Conservation (phyloP, 108 stramenopile species). For the Nitzschia sp. region DNA sequence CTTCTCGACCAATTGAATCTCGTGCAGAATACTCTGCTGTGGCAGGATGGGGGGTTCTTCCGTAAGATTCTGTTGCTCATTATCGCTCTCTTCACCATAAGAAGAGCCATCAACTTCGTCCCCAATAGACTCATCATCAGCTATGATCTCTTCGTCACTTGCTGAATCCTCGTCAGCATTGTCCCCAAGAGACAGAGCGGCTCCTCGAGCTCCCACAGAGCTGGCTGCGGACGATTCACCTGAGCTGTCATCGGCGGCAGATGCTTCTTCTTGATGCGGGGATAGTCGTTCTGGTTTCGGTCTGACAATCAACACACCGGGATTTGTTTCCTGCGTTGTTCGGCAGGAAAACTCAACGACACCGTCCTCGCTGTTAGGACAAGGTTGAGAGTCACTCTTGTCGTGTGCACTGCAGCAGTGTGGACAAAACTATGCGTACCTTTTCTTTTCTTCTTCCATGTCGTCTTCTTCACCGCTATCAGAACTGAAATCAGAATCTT, state of each 20-base stretch:
- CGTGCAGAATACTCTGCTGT: neutral
- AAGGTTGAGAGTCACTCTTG: neutral
- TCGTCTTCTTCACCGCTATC: conserved; percentile 13
- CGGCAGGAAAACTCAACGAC: conserved; percentile 10
- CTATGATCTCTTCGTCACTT: no score
- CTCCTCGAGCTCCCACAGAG: neutral
- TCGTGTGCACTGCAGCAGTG: neutral
- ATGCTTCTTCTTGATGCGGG: conserved; percentile 8
- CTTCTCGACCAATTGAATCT: neutral
- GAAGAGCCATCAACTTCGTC: neutral
- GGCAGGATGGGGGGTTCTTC: neutral
- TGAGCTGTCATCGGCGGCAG: neutral
- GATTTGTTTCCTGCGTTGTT: neutral
- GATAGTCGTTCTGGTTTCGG: neutral
- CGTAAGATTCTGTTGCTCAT: neutral
- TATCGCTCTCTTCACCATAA: no score
- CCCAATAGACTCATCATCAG: neutral
- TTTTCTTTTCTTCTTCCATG: neutral
- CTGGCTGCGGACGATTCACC: neutral
- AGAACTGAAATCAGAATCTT: conserved; percentile 29
- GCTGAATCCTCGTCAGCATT: neutral
- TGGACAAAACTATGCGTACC: neutral
- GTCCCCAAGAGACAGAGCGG: neutral
- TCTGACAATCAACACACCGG: neutral
- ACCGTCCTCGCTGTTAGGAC: conserved; percentile 12